phyloP scores from a whole-genome alignment of 2,329 filamentous ascomycete genomes.

The Colletotrichum ledebouriae region DNA sequence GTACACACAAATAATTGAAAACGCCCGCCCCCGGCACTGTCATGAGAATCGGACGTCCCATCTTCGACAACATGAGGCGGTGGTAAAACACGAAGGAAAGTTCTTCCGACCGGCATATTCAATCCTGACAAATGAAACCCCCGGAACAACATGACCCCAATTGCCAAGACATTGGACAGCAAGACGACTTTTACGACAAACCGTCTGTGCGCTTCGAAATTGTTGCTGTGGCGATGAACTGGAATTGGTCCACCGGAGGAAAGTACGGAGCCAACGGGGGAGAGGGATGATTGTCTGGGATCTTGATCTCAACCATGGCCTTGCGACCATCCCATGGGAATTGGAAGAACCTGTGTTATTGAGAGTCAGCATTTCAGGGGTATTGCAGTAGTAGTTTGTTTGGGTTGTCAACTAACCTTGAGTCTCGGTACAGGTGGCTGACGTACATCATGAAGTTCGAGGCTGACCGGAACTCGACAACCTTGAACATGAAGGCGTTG shows the following conservation, averaged over 20 bases:
- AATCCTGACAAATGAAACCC: background rate
- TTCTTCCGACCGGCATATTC: conserved; percentile 11
- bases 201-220: conserved; percentile 41
- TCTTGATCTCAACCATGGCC: conserved; percentile 34
- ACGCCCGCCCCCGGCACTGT: background rate
- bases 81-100: conserved; percentile 33
- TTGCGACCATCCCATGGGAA: conserved; percentile 30
- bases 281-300: conserved; percentile 26
- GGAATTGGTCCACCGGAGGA: conserved; percentile 35
- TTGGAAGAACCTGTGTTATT: conserved; percentile 20
- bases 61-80: conserved; percentile 22
- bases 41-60: conserved; percentile 2
- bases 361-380: background rate
- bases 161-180: background rate
- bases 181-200: conserved; percentile 13
- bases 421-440: conserved; percentile 39
- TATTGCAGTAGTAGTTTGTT: too few relatives aligned
- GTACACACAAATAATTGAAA: conserved; percentile 6
- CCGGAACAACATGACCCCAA: background rate
- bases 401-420: conserved; percentile 29
- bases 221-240: conserved; percentile 40
- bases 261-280: conserved; percentile 30
- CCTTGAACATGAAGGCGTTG: conserved; percentile 40
- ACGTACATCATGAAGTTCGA: conserved; percentile 38
- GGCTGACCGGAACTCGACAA: conserved; percentile 38